These are phyloP conservation scores for Diaporthe ilicicola DNA, from an alignment of 2,329 filamentous ascomycete genomes.

Conservation along the genomic window DNA sequence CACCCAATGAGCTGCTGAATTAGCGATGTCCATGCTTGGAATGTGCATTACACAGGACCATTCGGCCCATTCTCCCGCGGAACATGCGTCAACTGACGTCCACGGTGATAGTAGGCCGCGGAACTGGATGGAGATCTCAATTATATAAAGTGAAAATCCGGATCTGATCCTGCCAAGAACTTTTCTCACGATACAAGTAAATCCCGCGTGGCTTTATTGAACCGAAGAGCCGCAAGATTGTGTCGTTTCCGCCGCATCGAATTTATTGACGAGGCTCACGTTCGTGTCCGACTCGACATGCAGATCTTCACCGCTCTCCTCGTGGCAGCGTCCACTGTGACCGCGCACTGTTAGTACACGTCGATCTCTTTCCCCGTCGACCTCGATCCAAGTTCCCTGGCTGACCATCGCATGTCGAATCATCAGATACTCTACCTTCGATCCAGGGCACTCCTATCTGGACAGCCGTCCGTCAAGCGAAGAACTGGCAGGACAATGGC, in stretches of 20 bases:
- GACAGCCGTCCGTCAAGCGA: constrained; percentile 37
- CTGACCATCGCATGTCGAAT: background rate
- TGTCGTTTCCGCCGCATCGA: background rate
- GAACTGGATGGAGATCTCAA: background rate
- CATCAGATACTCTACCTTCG: constrained; percentile 36
- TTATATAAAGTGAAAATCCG: constrained; percentile 15
- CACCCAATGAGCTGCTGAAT: background rate
- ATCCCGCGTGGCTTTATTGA: constrained; percentile 21
- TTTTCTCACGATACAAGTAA: background rate
- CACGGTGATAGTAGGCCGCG: background rate
- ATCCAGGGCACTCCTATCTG: constrained; percentile 32
- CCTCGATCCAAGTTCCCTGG: no score
- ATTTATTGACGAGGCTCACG: background rate
- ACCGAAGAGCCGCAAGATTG: constrained; percentile 19
- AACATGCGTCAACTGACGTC: background rate
- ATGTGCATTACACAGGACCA: background rate
- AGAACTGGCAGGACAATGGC: constrained; percentile 38
- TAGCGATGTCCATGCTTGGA: background rate
- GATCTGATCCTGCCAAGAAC: constrained; percentile 8
- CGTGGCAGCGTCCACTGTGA: constrained; percentile 36
- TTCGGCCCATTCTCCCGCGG: constrained; percentile 6
- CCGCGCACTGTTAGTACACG: constrained; percentile 39
- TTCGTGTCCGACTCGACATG: constrained; percentile 31
- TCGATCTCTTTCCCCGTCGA: no score
- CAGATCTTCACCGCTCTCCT: constrained; percentile 35